Evolutionary conservation across 1,139 yeast genomes (phyloP).

Genomic region (Scheffersomyces insectosa): DNA sequence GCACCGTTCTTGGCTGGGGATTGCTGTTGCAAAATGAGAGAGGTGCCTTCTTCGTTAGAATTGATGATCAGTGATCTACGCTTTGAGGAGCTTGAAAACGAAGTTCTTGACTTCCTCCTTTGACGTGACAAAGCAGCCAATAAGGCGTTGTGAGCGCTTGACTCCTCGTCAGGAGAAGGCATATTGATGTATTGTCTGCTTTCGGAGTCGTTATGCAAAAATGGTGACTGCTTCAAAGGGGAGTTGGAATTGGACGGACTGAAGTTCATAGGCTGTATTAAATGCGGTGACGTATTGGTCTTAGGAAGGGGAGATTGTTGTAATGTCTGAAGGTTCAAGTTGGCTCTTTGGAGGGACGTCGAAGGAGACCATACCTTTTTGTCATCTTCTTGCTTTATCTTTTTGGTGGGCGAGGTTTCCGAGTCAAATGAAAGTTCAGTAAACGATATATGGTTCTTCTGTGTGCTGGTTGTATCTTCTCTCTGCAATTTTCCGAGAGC

Average conservation of each 20-base stretch:
- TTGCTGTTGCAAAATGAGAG: slow-evolving; percentile 2
- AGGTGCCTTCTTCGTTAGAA: neutral
- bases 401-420: slow-evolving; percentile 33
- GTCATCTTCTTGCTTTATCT: slow-evolving; percentile 4
- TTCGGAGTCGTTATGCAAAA: slow-evolving; percentile 13
- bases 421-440: slow-evolving; percentile 34
- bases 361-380: slow-evolving; percentile 23
- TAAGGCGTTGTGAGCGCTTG: slow-evolving; percentile 47
- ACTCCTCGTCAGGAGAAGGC: slow-evolving; percentile 40
- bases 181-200: slow-evolving; percentile 12
- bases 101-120: slow-evolving; percentile 21
- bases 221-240: slow-evolving; percentile 27
- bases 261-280: neutral
- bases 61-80: slow-evolving; percentile 6
- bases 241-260: slow-evolving; percentile 6
- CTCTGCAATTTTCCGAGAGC: slow-evolving; percentile 42
- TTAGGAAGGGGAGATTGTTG: slow-evolving; percentile 33
- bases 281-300: slow-evolving; percentile 7
- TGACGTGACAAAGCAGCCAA: slow-evolving; percentile 41
- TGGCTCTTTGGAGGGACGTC: slow-evolving; percentile 26
- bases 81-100: slow-evolving; percentile 14
- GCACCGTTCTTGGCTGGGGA: neutral
- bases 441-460: slow-evolving; percentile 24
- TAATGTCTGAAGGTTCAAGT: slow-evolving; percentile 40
- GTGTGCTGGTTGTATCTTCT: slow-evolving; percentile 13